phyloP scores from a whole-genome alignment of 1,139 yeast genomes.

The Sugiyamaella sp. region DNA sequence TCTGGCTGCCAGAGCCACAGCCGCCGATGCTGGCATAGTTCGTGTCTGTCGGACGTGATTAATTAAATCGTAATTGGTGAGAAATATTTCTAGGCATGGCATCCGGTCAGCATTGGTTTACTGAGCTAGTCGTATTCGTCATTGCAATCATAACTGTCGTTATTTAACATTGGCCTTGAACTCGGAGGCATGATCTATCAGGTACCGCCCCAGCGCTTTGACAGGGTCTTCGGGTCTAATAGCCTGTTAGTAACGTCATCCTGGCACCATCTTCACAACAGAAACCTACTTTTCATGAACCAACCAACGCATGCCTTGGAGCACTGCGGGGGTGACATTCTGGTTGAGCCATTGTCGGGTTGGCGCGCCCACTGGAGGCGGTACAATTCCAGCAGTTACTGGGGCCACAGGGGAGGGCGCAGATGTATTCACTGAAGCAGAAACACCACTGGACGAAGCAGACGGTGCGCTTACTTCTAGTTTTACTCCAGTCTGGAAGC shows the following conservation, averaged over 20 bases:
- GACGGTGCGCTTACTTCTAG: background rate
- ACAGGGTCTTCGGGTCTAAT: conserved; percentile 68
- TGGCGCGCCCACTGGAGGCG: conserved; percentile 67
- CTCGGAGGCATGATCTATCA: conserved; percentile 47
- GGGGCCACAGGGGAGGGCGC: too few species aligned
- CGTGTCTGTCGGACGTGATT: too few species aligned
- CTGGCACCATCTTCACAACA: background rate
- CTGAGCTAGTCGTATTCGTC: too few species aligned
- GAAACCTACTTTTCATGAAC: conserved; percentile 49
- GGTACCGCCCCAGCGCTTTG: conserved; percentile 66
- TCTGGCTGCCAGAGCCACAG: background rate
- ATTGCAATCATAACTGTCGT: background rate
- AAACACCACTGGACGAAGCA: background rate
- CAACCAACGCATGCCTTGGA: conserved; percentile 65
- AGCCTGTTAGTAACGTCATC: conserved; percentile 8
- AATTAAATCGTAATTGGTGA: background rate
- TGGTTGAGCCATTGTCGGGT: conserved; percentile 76
- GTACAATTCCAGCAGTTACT: background rate
- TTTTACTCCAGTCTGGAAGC: conserved; percentile 2
- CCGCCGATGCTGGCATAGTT: too few species aligned
- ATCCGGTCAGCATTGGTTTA: background rate
- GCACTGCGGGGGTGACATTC: conserved; percentile 64
- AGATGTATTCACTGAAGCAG: too few species aligned
- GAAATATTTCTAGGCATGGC: background rate
- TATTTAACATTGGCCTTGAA: conserved; percentile 6